These are phyloP conservation scores for Dysphania ambrosioides DNA, from an alignment of 148 eudicot genomes.

Conservation along the genomic window DNA sequence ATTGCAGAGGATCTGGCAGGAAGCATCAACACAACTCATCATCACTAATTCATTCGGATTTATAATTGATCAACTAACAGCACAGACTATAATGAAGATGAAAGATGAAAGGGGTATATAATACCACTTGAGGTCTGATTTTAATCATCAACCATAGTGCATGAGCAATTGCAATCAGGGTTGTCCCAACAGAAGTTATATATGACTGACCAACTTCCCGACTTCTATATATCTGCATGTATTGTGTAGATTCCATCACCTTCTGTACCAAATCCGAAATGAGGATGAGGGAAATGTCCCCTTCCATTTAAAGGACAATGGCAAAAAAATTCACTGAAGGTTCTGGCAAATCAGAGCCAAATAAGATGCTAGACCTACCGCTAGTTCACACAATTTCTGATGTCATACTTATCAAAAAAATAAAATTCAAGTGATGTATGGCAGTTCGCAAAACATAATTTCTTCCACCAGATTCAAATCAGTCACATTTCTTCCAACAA, in stretches of 20 bases:
- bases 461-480: background rate
- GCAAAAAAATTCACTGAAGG: background rate
- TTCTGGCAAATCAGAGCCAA: too few species aligned
- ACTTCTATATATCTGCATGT: constrained; percentile 80
- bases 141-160: constrained; percentile 82
- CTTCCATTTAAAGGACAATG: background rate
- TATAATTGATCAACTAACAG: background rate
- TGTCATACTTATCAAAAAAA: too few species aligned
- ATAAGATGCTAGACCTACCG: too few species aligned
- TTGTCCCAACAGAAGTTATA: constrained; percentile 77
- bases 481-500: background rate
- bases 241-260: constrained; percentile 43
- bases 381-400: too few species aligned
- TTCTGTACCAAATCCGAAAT: constrained; percentile 39
- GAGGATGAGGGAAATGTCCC: constrained; percentile 9
- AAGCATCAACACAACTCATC: background rate
- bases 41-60: background rate
- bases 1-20: constrained; percentile 73
- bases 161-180: constrained; percentile 73
- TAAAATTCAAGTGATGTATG: background rate
- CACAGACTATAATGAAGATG: background rate
- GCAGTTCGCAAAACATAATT: background rate
- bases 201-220: constrained; percentile 97
- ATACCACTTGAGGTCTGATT: constrained; percentile 92
- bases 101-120: background rate